Conservation (phyloP, 2,329 filamentous ascomycete genomes). For the Verticillium dahliae region DNA sequence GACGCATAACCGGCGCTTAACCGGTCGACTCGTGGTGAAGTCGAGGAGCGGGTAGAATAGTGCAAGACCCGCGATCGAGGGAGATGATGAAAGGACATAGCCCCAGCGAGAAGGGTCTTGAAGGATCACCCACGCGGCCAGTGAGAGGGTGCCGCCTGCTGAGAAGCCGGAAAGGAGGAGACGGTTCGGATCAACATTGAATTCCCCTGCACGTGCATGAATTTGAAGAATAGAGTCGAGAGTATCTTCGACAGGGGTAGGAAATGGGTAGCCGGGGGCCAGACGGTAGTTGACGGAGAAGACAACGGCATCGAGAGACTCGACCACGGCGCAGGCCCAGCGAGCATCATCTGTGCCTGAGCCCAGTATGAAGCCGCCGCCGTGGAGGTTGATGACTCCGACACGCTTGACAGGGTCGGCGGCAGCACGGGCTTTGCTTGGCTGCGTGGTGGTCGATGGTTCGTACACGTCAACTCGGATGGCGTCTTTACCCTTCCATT, state of each 20-base stretch:
- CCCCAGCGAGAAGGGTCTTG: constrained; percentile 33
- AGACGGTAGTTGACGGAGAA: constrained; percentile 64
- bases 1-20: constrained; percentile 46
- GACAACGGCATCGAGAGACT: constrained; percentile 48
- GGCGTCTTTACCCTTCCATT: constrained; percentile 26
- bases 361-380: constrained; percentile 60
- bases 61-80: constrained; percentile 43
- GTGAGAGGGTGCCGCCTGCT: constrained; percentile 50
- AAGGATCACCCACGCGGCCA: constrained; percentile 40
- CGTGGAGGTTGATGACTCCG: constrained; percentile 59
- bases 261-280: constrained; percentile 58
- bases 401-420: constrained; percentile 27
- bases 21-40: constrained; percentile 49
- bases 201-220: constrained; percentile 45
- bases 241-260: constrained; percentile 58
- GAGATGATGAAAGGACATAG: constrained; percentile 21
- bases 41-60: constrained; percentile 60
- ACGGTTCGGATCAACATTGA: constrained; percentile 48
- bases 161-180: constrained; percentile 60
- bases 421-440: constrained; percentile 18
- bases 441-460: constrained; percentile 11
- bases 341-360: constrained; percentile 56
- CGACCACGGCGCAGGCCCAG: constrained; percentile 48
- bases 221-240: constrained; percentile 59
- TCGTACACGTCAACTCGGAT: constrained; percentile 43